A percentile compares a stretch with the other conserved stretches of the same genome.
Evolutionary conservation across 2,329 filamentous ascomycete genomes (phyloP).

Genomic region (Trichocomaceae sp.): DNA sequence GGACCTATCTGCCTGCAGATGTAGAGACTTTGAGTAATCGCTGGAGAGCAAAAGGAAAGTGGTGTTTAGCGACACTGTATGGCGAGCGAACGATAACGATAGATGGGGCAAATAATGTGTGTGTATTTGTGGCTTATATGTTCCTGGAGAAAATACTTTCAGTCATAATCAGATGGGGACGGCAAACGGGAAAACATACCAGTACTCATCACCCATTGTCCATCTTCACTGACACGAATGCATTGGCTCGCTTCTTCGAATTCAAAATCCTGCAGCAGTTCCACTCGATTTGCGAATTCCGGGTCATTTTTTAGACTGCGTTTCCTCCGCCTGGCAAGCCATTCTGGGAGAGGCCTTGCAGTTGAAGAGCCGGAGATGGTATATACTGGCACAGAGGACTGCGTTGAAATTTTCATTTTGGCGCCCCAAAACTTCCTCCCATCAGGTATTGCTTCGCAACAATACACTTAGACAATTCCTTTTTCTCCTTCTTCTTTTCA

Average conservation of each 20-base stretch:
- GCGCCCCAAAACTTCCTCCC: slow-evolving; percentile 8
- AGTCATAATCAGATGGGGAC: background rate
- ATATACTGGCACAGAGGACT: slow-evolving; percentile 81
- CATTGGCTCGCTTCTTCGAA: slow-evolving; percentile 94
- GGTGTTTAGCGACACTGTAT: slow-evolving; percentile 86
- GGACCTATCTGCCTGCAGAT: slow-evolving; percentile 83
- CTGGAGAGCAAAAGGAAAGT: slow-evolving; percentile 81
- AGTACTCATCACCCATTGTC: slow-evolving; percentile 94
- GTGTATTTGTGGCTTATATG: slow-evolving; percentile 78
- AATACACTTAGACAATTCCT: no score
- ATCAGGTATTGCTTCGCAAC: background rate
- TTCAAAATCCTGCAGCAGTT: slow-evolving; percentile 93
- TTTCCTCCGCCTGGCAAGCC: slow-evolving; percentile 86
- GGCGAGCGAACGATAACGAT: slow-evolving; percentile 85
- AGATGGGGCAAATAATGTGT: slow-evolving; percentile 92
- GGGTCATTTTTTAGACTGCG: slow-evolving; percentile 84
- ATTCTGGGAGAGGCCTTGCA: slow-evolving; percentile 83
- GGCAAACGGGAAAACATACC: slow-evolving; percentile 44
- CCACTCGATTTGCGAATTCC: slow-evolving; percentile 88
- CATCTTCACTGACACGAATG: slow-evolving; percentile 85
- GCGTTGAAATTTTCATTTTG: slow-evolving; percentile 50
- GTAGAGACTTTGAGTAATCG: slow-evolving; percentile 90
- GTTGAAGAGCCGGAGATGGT: slow-evolving; percentile 89
- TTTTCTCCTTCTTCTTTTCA: no score
- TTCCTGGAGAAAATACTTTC: slow-evolving; percentile 38